phyloP scores from a whole-genome alignment of 352 stramenopile genomes.

The Globisporangium nunn region DNA sequence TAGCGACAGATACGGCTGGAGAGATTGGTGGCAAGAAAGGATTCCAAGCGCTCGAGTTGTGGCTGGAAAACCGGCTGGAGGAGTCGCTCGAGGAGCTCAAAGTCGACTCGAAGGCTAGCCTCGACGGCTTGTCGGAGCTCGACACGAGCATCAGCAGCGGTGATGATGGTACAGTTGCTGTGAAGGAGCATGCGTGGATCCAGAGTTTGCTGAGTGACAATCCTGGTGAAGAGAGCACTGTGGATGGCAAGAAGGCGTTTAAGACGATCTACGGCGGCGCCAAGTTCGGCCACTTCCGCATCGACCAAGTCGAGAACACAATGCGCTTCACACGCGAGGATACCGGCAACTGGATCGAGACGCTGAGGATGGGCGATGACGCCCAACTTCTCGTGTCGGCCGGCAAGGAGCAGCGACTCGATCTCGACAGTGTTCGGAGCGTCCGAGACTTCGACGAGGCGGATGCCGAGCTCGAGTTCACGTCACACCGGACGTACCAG shows the following conservation, averaged over 20 bases:
- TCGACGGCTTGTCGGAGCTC: conserved; percentile 8
- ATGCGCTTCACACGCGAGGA: conserved; percentile 57
- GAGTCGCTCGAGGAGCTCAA: conserved; percentile 14
- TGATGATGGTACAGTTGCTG: neutral
- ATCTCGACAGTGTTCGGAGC: conserved; percentile 8
- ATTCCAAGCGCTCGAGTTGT: conserved; percentile 27
- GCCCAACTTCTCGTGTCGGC: conserved; percentile 35
- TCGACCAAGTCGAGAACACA: conserved; percentile 50
- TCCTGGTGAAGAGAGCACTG: neutral
- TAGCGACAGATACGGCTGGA: conserved; percentile 8
- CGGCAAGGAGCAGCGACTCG: conserved; percentile 13
- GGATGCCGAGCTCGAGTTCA: conserved; percentile 12
- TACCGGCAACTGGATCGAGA: conserved; percentile 66
- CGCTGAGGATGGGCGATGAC: conserved; percentile 35
- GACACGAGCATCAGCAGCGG: neutral
- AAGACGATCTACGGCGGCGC: conserved; percentile 48
- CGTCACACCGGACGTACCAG: conserved; percentile 13
- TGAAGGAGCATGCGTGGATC: conserved; percentile 18
- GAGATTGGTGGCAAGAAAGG: neutral
- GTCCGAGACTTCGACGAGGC: conserved; percentile 1
- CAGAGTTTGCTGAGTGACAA: conserved; percentile 19
- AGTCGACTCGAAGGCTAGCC: neutral
- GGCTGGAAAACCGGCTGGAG: conserved; percentile 43
- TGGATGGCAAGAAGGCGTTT: conserved; percentile 9
- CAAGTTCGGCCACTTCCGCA: conserved; percentile 49